A percentile compares a stretch with the other conserved stretches of the same genome.
These are phyloP conservation scores for Camillea tinctor DNA, from an alignment of 2,329 filamentous ascomycete genomes.

Conservation along the genomic window DNA sequence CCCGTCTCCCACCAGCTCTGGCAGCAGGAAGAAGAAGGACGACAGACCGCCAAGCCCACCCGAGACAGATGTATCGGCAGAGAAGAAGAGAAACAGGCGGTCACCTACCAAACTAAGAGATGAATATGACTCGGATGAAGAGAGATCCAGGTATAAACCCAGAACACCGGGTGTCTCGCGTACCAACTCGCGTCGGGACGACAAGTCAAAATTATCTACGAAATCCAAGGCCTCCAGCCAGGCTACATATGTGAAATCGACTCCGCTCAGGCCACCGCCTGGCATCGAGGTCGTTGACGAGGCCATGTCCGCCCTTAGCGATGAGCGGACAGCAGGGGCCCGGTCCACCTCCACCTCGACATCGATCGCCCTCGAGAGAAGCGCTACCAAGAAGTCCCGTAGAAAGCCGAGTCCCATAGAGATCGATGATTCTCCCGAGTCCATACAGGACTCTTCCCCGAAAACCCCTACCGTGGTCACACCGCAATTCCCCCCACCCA, in stretches of 20 bases:
- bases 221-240: constrained; percentile 59
- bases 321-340: constrained; percentile 31
- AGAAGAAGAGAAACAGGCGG: constrained; percentile 38
- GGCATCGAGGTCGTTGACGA: constrained; percentile 27
- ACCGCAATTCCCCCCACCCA: constrained; percentile 48
- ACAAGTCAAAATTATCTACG: constrained; percentile 51
- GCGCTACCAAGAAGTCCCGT: constrained; percentile 30
- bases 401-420: constrained; percentile 37
- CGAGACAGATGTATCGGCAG: constrained; percentile 58
- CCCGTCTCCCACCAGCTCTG: constrained; percentile 46
- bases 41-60: constrained; percentile 61
- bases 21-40: constrained; percentile 44
- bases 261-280: constrained; percentile 31
- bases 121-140: constrained; percentile 34
- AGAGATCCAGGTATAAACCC: constrained; percentile 46
- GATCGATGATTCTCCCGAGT: constrained; percentile 50
- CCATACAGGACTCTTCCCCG: constrained; percentile 55
- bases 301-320: constrained; percentile 31
- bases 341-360: constrained; percentile 32
- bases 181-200: constrained; percentile 47
- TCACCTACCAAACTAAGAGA: constrained; percentile 37
- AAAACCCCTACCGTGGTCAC: constrained; percentile 56
- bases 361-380: constrained; percentile 37
- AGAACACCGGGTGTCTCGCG: constrained; percentile 44
- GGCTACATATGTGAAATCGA: constrained; percentile 49